phyloP scores from a whole-genome alignment of 2,329 filamentous ascomycete species.

The Chaetothyriales sp. region DNA sequence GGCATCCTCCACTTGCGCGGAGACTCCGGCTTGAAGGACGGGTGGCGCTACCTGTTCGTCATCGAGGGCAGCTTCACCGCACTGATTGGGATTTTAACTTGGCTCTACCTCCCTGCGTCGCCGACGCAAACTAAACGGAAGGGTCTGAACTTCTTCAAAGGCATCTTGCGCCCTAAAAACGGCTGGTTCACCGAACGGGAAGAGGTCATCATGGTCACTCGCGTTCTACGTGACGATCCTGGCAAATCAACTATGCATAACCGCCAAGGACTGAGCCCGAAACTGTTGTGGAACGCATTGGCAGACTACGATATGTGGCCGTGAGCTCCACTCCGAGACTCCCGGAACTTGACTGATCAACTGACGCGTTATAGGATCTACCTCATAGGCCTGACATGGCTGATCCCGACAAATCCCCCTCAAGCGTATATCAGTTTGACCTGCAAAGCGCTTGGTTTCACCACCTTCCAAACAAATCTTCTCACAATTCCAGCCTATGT shows the following conservation, averaged over 20 bases:
- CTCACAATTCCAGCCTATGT: slow-evolving; percentile 47
- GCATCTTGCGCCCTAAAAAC: slow-evolving; percentile 23
- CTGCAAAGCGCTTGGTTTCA: slow-evolving; percentile 43
- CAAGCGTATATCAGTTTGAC: slow-evolving; percentile 46
- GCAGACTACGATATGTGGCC: slow-evolving; percentile 51
- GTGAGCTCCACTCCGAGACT: not conserved
- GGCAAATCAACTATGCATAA: slow-evolving; percentile 49
- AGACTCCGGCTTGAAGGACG: slow-evolving; percentile 31
- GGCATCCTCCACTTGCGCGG: slow-evolving; percentile 25
- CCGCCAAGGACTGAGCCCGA: slow-evolving; percentile 41
- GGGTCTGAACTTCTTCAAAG: slow-evolving; percentile 38
- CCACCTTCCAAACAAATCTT: slow-evolving; percentile 49
- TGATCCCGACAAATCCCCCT: slow-evolving; percentile 40
- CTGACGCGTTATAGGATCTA: slow-evolving; percentile 30
- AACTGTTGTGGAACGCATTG: slow-evolving; percentile 44
- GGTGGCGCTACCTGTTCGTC: slow-evolving; percentile 29
- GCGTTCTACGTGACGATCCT: slow-evolving; percentile 46
- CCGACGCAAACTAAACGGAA: slow-evolving; percentile 49
- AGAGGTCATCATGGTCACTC: slow-evolving; percentile 48
- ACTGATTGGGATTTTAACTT: slow-evolving; percentile 42
- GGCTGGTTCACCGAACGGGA: slow-evolving; percentile 50
- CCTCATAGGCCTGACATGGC: slow-evolving; percentile 39
- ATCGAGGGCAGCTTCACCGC: slow-evolving; percentile 34
- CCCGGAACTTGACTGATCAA: slow-evolving; percentile 33
- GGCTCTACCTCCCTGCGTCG: slow-evolving; percentile 48